A percentile compares a stretch with the other conserved stretches of the same genome.
Evolutionary conservation across 768 basidiomycete genomes (phyloP).

Genomic region (Clavaria fumosa): DNA sequence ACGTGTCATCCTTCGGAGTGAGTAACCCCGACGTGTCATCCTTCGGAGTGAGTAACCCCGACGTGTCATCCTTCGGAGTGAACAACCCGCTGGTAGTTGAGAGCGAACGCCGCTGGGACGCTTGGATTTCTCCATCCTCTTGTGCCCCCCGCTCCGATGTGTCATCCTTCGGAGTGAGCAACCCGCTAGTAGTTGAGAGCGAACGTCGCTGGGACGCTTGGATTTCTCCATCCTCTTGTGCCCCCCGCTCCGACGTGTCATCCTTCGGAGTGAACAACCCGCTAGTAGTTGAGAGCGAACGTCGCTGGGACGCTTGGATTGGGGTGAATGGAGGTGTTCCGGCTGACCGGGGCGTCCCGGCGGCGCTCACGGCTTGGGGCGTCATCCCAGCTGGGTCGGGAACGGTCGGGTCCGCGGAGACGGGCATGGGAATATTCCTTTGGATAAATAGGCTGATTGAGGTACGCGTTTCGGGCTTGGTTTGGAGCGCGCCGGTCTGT

Average conservation of each 20-base stretch:
- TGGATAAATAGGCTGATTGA: constrained; percentile 7
- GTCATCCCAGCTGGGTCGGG: constrained; percentile 23
- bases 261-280: constrained; percentile 25
- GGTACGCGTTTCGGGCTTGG: neutral
- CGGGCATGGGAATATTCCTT: constrained; percentile 21
- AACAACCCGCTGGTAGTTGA: too few species aligned
- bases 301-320: constrained; percentile 12
- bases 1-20: too few species aligned
- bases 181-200: constrained; percentile 15
- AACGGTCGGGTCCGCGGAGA: constrained; percentile 25
- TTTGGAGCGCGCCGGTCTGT: neutral
- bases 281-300: constrained; percentile 13
- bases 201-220: constrained; percentile 10
- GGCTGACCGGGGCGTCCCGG: constrained; percentile 13
- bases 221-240: neutral
- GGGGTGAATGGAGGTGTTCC: constrained; percentile 13
- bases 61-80: too few species aligned
- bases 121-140: too few species aligned
- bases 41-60: too few species aligned
- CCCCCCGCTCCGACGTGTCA: constrained; percentile 1
- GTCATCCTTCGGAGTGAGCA: constrained; percentile 26
- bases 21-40: too few species aligned
- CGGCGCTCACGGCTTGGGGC: constrained; percentile 11
- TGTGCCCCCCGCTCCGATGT: too few species aligned
- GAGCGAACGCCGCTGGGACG: too few species aligned